Percentiles rank a stretch among this genome's conserved stretches.
phyloP scores from a whole-genome alignment of 129 eudicot genomes.

The Artemisia annua region DNA sequence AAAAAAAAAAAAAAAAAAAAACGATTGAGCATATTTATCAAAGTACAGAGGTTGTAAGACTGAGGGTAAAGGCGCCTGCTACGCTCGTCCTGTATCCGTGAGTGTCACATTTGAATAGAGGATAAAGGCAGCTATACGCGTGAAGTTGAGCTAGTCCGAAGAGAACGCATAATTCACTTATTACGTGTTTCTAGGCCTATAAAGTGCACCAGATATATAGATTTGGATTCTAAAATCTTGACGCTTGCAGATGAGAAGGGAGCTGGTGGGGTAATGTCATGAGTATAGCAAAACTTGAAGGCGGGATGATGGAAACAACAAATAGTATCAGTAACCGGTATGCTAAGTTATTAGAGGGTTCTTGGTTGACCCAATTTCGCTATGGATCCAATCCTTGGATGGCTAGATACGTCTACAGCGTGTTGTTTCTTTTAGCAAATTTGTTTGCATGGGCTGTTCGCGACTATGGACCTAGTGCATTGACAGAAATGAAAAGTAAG shows the following conservation, averaged over 20 bases:
- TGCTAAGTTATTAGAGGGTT: conserved; percentile 53
- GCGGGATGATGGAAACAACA: conserved; percentile 46
- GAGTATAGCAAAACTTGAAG: conserved; percentile 26
- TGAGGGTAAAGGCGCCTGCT: too few relatives aligned
- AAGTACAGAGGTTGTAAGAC: too few relatives aligned
- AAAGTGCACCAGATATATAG: neutral
- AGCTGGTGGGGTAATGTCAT: conserved; percentile 39
- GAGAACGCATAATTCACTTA: too few relatives aligned
- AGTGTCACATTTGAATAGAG: too few relatives aligned
- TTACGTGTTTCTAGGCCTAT: neutral
- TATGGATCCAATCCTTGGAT: conserved; percentile 86
- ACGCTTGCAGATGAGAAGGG: conserved; percentile 36
- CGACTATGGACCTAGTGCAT: conserved; percentile 63
- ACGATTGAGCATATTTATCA: too few relatives aligned
- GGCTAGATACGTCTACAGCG: conserved; percentile 83
- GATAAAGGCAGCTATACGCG: too few relatives aligned
- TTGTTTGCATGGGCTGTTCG: conserved; percentile 87
- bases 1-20: too few relatives aligned
- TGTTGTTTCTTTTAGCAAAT: conserved; percentile 69
- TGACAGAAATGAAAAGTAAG: conserved; percentile 67
- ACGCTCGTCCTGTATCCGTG: too few relatives aligned
- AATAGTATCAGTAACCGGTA: conserved; percentile 45
- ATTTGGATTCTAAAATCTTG: conserved; percentile 19
- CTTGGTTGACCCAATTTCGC: conserved; percentile 72
- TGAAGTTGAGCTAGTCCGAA: too few relatives aligned